These are phyloP conservation scores for Pulveroboletus sp. DNA, from an alignment of 768 basidiomycete species.

Conservation along the genomic window DNA sequence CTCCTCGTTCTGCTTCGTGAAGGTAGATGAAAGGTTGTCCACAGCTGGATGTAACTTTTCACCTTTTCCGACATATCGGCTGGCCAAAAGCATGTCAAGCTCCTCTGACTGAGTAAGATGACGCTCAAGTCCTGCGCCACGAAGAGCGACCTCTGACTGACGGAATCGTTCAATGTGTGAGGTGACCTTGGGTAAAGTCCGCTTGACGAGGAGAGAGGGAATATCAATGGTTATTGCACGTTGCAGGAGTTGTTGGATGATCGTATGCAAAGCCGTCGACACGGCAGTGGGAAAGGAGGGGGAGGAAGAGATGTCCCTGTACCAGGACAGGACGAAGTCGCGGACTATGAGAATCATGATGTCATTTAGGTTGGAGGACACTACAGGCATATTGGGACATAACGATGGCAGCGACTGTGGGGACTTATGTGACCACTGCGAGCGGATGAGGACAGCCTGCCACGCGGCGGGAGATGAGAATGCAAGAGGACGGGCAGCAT, in stretches of 20 bases:
- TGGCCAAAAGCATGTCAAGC: constrained; percentile 80
- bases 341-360: constrained; percentile 76
- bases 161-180: constrained; percentile 87
- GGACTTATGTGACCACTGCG: constrained; percentile 80
- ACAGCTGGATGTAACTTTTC: constrained; percentile 80
- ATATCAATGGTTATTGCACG: constrained; percentile 62
- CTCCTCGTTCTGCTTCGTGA: constrained; percentile 88
- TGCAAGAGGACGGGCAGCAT: constrained; percentile 66
- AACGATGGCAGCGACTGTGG: constrained; percentile 66
- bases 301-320: constrained; percentile 77
- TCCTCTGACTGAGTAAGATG: constrained; percentile 86
- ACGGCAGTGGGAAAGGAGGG: constrained; percentile 86
- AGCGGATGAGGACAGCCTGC: constrained; percentile 84
- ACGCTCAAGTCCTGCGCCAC: constrained; percentile 78
- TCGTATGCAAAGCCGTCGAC: constrained; percentile 65
- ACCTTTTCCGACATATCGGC: constrained; percentile 63
- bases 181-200: constrained; percentile 84
- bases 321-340: constrained; percentile 91
- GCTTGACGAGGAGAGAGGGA: constrained; percentile 71
- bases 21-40: constrained; percentile 81
- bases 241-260: constrained; percentile 52
- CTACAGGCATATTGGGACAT: constrained; percentile 54
- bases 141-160: constrained; percentile 80
- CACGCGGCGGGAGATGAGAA: constrained; percentile 94
- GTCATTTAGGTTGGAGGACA: constrained; percentile 72